Evolutionary conservation across 2,329 filamentous ascomycete genomes (phyloP), one percentile per base, ranked within the genome.

Genomic region (Cladophialophora chaetospira): DNA sequence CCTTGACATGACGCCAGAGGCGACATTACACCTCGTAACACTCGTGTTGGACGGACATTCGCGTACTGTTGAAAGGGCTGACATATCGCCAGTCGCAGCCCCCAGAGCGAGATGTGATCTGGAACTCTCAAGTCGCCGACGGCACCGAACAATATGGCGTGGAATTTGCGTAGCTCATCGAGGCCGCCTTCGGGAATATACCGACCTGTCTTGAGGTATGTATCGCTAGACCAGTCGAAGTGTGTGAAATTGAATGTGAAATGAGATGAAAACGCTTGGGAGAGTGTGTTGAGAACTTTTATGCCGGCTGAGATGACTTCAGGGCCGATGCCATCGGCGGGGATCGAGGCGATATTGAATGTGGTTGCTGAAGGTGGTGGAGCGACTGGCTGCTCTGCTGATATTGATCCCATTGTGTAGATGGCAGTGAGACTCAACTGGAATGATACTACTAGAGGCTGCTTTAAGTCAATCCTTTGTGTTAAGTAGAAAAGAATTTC

Each of bases 61-160:
- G 87, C 80, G 65, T 87, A 88, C 65, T 88, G 85, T 59, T 88
- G 85, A 43, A 88, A 78, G 33, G 83, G 78, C 49, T 87, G 83
- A 33, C 86, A 81, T 65, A 89, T 88, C 15, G 84, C 84, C 5
- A 89, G 74, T 42, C 87, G 81, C 28, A 87, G 79, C 5, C 80
- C 79, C 86, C 86, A 88, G 1, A 89, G 79, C 0, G 82, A 83
- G 56, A 88, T 81, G 60, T 88, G 82, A 62, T 88, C 86, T 1
- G 86, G 85, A 0, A 88, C 83, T 48, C 77, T 75, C 13, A 82
- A 83, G 43, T 82, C 83, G 10, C 86, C 86, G 4, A 88, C 86
- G 5, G 86, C 84, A 11, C 86, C 86, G 60, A 88, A 88, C 42
- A 87, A 79, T 53, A 88, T 86, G 2, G 86, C 85, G 66, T 88